Base-by-base conservation (phyloP, 2,329 filamentous ascomycete species). In the Phyllosticta citribraziliensis region DNA sequence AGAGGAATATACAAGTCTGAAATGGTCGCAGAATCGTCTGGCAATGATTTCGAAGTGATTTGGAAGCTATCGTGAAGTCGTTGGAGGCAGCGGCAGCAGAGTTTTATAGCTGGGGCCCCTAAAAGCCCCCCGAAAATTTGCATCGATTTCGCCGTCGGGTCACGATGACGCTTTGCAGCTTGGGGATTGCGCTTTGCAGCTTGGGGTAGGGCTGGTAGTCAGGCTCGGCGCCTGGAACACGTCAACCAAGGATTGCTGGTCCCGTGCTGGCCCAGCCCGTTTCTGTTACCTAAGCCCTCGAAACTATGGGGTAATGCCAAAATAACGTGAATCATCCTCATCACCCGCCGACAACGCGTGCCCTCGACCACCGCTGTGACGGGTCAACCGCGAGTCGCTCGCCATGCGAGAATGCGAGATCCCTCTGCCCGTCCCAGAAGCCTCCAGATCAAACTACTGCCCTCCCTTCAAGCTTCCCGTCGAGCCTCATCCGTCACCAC, bases 111-210 rank as follows among this genome's bases (percentile, higher is more conserved):
- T 35, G 52, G 24, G 24, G 53, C 51, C 58, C 58, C 58, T 52
- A 55, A 19, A 40, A 53, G 27, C 55, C 25, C 25, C 52, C 27
- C 54, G 56, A 61, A 61, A 61, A 33, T 57, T 50, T 61, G 55
- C 54, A 61, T 53, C 20, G 52, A 60, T 56, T 25, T 53, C 53
- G 59, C 52, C 52, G 52, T 61, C 55, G 57, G 55, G 54, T 61
- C 59, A 61, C 59, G 59, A 61, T 61, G 59, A 54, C 58, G 59
- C 59, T 61, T 61, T 61, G 59, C 59, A 61, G 59, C 59, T 61
- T 61, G 59, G 59, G 59, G 59, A 61, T 56, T 47, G 59, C 56
- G 59, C 59, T 56, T 61, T 61, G 59, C 59, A 61, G 59, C 59
- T 61, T 61, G 59, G 50, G 59, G 59, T 53, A 61, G 55, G 52